phyloP scores from a whole-genome alignment of 164 flowering plant genomes.

The Chimonanthus praecox region DNA sequence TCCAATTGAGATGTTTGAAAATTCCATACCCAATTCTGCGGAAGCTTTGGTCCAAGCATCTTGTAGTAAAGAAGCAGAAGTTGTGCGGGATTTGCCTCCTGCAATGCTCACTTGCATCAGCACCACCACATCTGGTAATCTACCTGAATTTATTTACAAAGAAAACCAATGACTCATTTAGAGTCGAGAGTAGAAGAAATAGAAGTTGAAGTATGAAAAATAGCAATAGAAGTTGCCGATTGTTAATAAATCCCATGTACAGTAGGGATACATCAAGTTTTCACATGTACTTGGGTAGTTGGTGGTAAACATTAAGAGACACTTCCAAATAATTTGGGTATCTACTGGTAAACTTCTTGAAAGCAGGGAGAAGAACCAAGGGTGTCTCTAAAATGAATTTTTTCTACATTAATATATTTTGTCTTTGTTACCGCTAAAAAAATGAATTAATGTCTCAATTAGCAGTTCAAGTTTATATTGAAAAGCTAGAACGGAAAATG shows the following conservation, averaged over 20 bases:
- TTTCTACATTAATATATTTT: too few species aligned
- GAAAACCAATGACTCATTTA: background rate
- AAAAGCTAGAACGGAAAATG: too few species aligned
- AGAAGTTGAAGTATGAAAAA: background rate
- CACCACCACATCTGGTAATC: constrained; percentile 46
- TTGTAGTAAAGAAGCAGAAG: constrained; percentile 47
- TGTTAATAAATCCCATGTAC: too few species aligned
- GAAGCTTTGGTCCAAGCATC: constrained; percentile 61
- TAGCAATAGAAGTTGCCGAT: background rate
- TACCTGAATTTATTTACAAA: constrained; percentile 10
- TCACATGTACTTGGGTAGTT: background rate
- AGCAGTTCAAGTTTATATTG: too few species aligned
- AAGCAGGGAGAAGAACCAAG: too few species aligned
- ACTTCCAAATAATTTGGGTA: too few species aligned
- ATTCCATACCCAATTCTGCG: constrained; percentile 32
- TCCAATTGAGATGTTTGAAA: constrained; percentile 21
- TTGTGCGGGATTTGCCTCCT: constrained; percentile 53
- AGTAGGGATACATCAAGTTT: background rate
- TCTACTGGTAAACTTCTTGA: too few species aligned
- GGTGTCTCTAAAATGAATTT: too few species aligned
- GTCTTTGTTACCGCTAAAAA: too few species aligned
- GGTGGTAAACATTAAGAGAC: too few species aligned
- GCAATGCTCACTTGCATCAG: constrained; percentile 69
- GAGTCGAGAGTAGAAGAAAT: background rate
- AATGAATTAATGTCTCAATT: too few species aligned